Conservation (phyloP, 2,329 filamentous ascomycete genomes). For the Cladosporium sp. region DNA sequence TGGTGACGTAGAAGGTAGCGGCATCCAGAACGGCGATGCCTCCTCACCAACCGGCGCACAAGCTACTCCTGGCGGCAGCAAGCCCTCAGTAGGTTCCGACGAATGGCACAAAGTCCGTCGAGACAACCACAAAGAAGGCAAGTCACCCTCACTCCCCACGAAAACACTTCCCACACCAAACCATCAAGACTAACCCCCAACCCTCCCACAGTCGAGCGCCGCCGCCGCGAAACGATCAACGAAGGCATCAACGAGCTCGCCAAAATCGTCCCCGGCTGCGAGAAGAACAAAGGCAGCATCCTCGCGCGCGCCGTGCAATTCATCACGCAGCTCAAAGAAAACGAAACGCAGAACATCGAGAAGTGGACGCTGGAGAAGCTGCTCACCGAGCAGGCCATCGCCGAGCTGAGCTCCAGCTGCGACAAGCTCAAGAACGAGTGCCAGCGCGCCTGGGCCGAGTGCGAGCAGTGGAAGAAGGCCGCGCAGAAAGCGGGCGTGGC, state of each 20-base stretch:
- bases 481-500: slow-evolving; percentile 29
- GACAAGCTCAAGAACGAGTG: slow-evolving; percentile 82
- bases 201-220: slow-evolving; percentile 71
- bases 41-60: slow-evolving; percentile 35
- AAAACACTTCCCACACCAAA: neutral
- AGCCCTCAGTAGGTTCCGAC: slow-evolving; percentile 89
- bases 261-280: slow-evolving; percentile 94
- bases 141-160: slow-evolving; percentile 34
- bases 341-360: slow-evolving; percentile 89
- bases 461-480: slow-evolving; percentile 71
- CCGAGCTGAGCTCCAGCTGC: slow-evolving; percentile 80
- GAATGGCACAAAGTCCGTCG: slow-evolving; percentile 98
- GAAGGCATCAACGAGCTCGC: slow-evolving; percentile 97
- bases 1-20: slow-evolving; percentile 1
- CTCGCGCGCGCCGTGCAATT: slow-evolving; percentile 89
- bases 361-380: slow-evolving; percentile 92
- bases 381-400: slow-evolving; percentile 81
- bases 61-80: slow-evolving; percentile 43
- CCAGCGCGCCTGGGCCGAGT: slow-evolving; percentile 71
- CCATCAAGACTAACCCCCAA: slow-evolving; percentile 12
- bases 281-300: slow-evolving; percentile 99
- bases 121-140: slow-evolving; percentile 98
- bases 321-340: slow-evolving; percentile 91
- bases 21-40: slow-evolving; percentile 14
- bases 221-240: slow-evolving; percentile 95